These are phyloP conservation scores for Pseudoperonospora humuli DNA, from an alignment of 352 stramenopile genomes.

Conservation along the genomic window DNA sequence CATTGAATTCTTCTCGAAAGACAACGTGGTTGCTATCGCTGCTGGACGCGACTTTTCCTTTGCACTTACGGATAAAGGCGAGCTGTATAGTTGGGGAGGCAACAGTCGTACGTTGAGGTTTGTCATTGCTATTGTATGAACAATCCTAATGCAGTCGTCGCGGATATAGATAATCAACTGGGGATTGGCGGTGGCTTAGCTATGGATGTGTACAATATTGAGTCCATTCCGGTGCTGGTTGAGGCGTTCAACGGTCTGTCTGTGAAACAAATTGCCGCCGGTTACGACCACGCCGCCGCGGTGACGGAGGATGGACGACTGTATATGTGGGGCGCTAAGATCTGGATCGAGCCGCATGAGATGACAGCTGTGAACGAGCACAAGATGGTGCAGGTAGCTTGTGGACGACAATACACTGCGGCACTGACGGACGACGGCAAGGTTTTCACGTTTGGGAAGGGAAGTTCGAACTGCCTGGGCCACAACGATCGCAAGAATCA, in stretches of 20 bases:
- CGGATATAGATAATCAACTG: conserved; percentile 73
- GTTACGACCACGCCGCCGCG: conserved; percentile 88
- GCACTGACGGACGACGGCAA: conserved; percentile 64
- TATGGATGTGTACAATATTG: conserved; percentile 93
- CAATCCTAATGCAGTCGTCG: conserved; percentile 6
- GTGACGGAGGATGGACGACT: conserved; percentile 70
- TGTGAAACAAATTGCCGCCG: conserved; percentile 87
- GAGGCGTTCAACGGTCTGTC: conserved; percentile 57
- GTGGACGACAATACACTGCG: conserved; percentile 80
- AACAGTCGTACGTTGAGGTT: conserved; percentile 78
- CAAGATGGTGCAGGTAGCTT: conserved; percentile 73
- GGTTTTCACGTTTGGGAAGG: conserved; percentile 86
- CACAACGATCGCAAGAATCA: conserved; percentile 86
- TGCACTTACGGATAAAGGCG: conserved; percentile 71
- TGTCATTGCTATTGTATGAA: not conserved
- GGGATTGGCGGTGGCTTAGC: conserved; percentile 81
- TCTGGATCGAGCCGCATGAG: conserved; percentile 89
- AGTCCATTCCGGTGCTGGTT: conserved; percentile 85
- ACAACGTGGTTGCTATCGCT: conserved; percentile 61
- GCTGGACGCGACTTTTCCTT: conserved; percentile 88
- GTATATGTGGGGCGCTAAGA: conserved; percentile 85
- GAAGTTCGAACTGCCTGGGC: conserved; percentile 80
- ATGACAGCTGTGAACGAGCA: conserved; percentile 74
- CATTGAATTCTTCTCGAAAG: conserved; percentile 76
- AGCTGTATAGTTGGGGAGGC: conserved; percentile 87